Evolutionary conservation across 306 rosid species (phyloP).

Genomic region (Trifolium fragiferum): DNA sequence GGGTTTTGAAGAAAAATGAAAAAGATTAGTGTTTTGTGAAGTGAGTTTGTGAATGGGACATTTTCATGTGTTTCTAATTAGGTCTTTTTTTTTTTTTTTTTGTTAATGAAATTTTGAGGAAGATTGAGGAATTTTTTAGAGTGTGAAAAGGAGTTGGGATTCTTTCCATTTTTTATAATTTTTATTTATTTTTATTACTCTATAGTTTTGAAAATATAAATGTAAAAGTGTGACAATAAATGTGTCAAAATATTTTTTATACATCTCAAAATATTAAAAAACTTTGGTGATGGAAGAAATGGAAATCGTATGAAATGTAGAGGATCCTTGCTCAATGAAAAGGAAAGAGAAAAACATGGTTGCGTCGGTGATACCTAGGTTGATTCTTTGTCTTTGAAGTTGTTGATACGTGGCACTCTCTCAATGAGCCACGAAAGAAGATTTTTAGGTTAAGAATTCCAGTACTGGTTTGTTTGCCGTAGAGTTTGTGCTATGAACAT

Average conservation of each 20-base stretch:
- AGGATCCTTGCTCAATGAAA: too few species aligned
- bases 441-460: background rate
- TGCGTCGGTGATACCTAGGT: constrained; percentile 26
- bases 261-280: too few species aligned
- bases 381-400: constrained; percentile 24
- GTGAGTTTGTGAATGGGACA: constrained; percentile 36
- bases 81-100: constrained; percentile 3
- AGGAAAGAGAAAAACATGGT: constrained; percentile 26
- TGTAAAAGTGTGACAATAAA: too few species aligned
- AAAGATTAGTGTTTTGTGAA: constrained; percentile 55
- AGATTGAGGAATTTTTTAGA: background rate
- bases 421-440: background rate
- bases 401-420: background rate
- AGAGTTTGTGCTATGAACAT: too few species aligned
- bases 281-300: too few species aligned
- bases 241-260: too few species aligned
- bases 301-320: too few species aligned
- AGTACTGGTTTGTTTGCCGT: background rate
- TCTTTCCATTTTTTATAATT: too few species aligned
- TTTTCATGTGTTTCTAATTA: constrained; percentile 12
- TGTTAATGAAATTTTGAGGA: constrained; percentile 5
- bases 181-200: too few species aligned
- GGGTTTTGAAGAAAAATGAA: constrained; percentile 38
- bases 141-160: constrained; percentile 27
- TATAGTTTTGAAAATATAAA: too few species aligned